Conservation (phyloP, 352 stramenopile genomes). For the Globisporangium parvum region DNA sequence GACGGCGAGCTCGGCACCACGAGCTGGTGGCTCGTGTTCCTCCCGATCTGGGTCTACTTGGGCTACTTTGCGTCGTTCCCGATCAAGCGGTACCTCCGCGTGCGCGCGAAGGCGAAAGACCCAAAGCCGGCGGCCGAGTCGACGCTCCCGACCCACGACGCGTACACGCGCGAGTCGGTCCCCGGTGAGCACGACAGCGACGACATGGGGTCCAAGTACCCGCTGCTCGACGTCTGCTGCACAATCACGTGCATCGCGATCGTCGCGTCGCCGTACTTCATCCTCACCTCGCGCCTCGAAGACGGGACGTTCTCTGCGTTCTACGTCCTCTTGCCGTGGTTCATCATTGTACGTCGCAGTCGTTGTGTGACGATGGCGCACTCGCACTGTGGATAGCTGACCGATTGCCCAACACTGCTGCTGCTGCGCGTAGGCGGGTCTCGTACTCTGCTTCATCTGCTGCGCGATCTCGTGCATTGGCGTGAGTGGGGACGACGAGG, state of each 20-base stretch:
- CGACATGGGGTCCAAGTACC: slow-evolving; percentile 46
- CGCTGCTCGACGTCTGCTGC: slow-evolving; percentile 47
- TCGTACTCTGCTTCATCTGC: slow-evolving; percentile 75
- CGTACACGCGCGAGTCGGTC: slow-evolving; percentile 71
- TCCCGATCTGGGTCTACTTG: slow-evolving; percentile 74
- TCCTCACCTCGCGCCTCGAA: slow-evolving; percentile 68
- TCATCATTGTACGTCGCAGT: slow-evolving; percentile 60
- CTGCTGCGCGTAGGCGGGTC: slow-evolving; percentile 39
- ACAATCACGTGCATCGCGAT: slow-evolving; percentile 45
- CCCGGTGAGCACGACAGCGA: slow-evolving; percentile 39
- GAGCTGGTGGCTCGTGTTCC: slow-evolving; percentile 80
- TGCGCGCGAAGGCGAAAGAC: slow-evolving; percentile 28
- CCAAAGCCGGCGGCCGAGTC: slow-evolving; percentile 22
- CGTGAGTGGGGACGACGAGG: slow-evolving; percentile 27
- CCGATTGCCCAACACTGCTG: no score
- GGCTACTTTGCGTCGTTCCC: slow-evolving; percentile 51
- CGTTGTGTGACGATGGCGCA: neutral
- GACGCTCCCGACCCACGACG: slow-evolving; percentile 45
- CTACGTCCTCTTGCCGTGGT: slow-evolving; percentile 77
- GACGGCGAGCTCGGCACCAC: slow-evolving; percentile 39
- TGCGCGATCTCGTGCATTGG: slow-evolving; percentile 74
- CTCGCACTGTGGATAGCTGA: neutral
- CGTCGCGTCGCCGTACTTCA: slow-evolving; percentile 73
- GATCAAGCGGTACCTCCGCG: slow-evolving; percentile 44
- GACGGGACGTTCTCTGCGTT: slow-evolving; percentile 66